Evolutionary conservation across 192 early-diverging fungal genomes (phyloP).

Genomic region (Piromyces finnis): DNA sequence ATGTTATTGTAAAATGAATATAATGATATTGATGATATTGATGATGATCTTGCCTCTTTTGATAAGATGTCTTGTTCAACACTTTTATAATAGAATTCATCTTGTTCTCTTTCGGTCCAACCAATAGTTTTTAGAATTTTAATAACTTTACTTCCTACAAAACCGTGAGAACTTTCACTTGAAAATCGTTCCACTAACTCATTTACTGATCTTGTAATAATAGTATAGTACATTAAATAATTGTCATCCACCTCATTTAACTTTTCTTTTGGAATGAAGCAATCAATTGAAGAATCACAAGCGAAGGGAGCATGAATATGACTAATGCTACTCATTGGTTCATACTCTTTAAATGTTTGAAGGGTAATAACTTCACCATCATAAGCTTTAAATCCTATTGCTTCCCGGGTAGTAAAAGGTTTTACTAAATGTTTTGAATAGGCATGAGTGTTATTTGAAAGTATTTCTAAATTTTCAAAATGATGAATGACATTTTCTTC

Average conservation of each 20-base stretch:
- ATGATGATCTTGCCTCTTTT: not conserved
- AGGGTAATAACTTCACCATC: not conserved
- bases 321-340: not conserved
- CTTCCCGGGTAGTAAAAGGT: not conserved
- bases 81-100: not conserved
- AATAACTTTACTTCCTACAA: not conserved
- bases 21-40: too few relatives aligned
- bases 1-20: too few relatives aligned
- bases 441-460: not conserved
- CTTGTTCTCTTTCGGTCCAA: not conserved
- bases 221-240: not conserved
- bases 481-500: not conserved
- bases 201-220: not conserved
- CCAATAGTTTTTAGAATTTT: not conserved
- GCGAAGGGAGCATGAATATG: not conserved
- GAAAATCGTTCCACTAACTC: not conserved
- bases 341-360: not conserved
- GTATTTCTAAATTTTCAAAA: not conserved
- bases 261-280: not conserved
- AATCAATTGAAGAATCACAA: not conserved
- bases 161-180: not conserved
- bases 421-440: not conserved
- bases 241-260: not conserved
- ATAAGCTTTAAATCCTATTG: not conserved
- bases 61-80: not conserved